Evolutionary conservation across 2,329 filamentous ascomycete species (phyloP).

Genomic region (Fusarium sp.): DNA sequence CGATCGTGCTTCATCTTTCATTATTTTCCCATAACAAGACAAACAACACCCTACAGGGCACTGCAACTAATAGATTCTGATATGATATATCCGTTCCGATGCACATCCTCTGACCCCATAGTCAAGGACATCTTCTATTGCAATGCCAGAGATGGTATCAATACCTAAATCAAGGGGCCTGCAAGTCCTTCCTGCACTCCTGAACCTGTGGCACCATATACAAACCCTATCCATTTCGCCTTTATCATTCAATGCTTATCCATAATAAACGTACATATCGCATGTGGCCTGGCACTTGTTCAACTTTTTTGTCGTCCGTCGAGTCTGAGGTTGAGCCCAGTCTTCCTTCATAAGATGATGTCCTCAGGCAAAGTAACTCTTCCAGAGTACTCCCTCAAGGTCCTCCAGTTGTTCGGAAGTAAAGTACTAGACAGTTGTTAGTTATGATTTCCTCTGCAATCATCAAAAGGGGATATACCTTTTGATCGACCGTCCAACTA

Average conservation of each 20-base stretch:
- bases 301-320: background rate
- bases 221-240: constrained; percentile 38
- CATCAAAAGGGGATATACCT: constrained; percentile 69
- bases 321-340: constrained; percentile 26
- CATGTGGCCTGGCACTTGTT: background rate
- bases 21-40: background rate
- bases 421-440: constrained; percentile 72
- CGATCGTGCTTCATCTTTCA: background rate
- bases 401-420: constrained; percentile 94
- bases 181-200: constrained; percentile 16
- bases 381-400: constrained; percentile 96
- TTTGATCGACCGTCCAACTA: constrained; percentile 97
- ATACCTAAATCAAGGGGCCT: background rate
- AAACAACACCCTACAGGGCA: background rate
- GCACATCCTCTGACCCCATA: background rate
- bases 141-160: background rate
- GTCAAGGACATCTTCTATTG: background rate
- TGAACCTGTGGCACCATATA: constrained; percentile 29
- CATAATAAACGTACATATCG: constrained; percentile 28
- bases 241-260: constrained; percentile 12
- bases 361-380: constrained; percentile 93
- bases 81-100: background rate
- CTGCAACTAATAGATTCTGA: background rate
- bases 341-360: background rate
- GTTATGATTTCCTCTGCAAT: constrained; percentile 14